A percentile compares a stretch with the other conserved stretches of the same genome.
These are phyloP conservation scores for Leptomonas seymouri DNA, from an alignment of 208 protist species.

Conservation along the genomic window DNA sequence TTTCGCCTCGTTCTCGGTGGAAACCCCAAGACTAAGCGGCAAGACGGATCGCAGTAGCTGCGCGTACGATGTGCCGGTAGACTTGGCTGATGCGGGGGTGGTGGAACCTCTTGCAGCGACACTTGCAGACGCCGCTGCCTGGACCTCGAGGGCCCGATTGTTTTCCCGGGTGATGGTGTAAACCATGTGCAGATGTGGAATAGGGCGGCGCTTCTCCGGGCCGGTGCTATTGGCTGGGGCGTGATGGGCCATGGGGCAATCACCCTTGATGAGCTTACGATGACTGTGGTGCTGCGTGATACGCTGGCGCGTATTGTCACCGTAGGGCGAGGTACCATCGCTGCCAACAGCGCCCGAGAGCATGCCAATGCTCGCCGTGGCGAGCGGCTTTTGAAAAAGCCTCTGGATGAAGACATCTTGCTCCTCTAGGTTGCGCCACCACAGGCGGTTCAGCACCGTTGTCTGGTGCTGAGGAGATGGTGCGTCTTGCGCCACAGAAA, in stretches of 20 bases:
- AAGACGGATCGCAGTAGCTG: conserved; percentile 12
- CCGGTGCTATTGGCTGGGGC: conserved; percentile 11
- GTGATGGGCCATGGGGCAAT: background rate
- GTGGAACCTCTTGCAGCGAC: background rate
- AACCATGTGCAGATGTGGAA: conserved; percentile 10
- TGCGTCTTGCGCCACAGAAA: background rate
- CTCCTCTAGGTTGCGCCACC: conserved; percentile 9
- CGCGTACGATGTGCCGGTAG: conserved; percentile 4
- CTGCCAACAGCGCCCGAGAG: background rate
- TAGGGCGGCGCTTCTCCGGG: background rate
- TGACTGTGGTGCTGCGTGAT: background rate
- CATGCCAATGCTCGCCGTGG: conserved; percentile 8
- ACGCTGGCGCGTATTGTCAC: background rate
- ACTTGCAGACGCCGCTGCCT: background rate
- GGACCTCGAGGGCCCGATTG: conserved; percentile 4
- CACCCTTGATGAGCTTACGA: background rate
- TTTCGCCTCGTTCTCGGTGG: background rate
- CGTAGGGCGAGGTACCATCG: background rate
- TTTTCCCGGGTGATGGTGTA: conserved; percentile 2
- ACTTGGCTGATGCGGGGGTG: background rate
- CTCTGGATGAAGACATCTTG: conserved; percentile 6
- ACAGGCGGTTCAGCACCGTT: conserved; percentile 9
- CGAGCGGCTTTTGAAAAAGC: conserved; percentile 5
- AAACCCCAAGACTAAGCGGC: background rate
- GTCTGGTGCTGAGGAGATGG: background rate